A percentile compares a stretch with the other conserved stretches of the same genome.
Conservation (phyloP, 192 early-diverging fungal genomes). For the Podila verticillata region DNA sequence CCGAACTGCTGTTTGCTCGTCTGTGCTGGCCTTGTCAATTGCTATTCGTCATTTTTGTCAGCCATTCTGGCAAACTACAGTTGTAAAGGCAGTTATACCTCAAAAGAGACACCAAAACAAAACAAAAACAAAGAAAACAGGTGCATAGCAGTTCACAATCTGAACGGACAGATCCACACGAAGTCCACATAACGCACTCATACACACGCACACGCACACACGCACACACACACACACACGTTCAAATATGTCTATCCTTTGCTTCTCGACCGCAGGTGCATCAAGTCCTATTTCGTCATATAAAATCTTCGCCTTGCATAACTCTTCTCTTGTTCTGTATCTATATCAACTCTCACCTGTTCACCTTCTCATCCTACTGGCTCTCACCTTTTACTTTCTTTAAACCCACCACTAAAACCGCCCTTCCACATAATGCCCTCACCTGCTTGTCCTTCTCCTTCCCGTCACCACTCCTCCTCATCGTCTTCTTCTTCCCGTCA, state of each 20-base stretch:
- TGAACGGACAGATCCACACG: background rate
- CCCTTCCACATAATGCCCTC: background rate
- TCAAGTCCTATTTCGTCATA: background rate
- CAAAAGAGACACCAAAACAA: no score
- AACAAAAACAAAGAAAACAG: no score
- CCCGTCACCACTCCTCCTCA: background rate
- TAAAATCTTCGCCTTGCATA: background rate
- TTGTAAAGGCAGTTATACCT: no score
- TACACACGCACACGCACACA: background rate
- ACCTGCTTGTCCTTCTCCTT: background rate
- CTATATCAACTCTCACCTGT: background rate
- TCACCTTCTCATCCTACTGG: background rate
- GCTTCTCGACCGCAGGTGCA: background rate
- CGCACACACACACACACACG: no score
- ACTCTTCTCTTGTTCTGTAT: background rate
- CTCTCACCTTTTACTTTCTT: background rate
- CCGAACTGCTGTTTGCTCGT: background rate
- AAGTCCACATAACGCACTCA: background rate
- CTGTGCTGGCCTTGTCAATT: no score
- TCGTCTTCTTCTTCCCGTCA: background rate
- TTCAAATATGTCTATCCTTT: background rate
- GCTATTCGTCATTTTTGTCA: no score
- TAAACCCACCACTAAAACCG: background rate
- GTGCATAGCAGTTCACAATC: no score
- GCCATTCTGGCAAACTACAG: no score